phyloP scores from a whole-genome alignment of 306 rosid genomes.

The Crataegus laevigata region DNA sequence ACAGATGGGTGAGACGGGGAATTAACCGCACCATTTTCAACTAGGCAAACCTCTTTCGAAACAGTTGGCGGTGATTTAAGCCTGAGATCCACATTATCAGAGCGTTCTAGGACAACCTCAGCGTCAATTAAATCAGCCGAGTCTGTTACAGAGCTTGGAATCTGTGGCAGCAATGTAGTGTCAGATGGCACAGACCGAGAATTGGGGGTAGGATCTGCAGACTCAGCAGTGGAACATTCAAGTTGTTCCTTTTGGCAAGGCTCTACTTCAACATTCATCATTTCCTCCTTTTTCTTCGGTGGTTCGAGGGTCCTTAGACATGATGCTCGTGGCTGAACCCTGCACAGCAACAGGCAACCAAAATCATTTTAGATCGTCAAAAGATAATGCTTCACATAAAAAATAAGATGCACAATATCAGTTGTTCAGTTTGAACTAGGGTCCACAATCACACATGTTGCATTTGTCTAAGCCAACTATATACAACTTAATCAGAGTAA shows the following conservation, averaged over 20 bases:
- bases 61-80: slow-evolving; percentile 19
- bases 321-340: slow-evolving; percentile 56
- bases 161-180: slow-evolving; percentile 19
- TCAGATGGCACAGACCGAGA: slow-evolving; percentile 22
- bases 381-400: neutral
- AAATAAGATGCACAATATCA: neutral
- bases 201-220: slow-evolving; percentile 11
- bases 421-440: neutral
- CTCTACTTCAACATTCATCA: slow-evolving; percentile 25
- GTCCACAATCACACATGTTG: neutral
- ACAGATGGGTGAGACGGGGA: slow-evolving; percentile 19
- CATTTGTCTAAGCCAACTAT: neutral
- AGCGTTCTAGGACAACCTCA: slow-evolving; percentile 19
- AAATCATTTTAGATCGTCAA: slow-evolving; percentile 3
- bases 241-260: slow-evolving; percentile 30
- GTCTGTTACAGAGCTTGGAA: slow-evolving; percentile 20
- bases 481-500: neutral
- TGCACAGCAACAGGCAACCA: slow-evolving; percentile 27
- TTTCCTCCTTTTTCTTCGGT: slow-evolving; percentile 29
- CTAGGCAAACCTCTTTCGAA: slow-evolving; percentile 21
- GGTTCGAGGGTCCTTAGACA: slow-evolving; percentile 46
- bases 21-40: slow-evolving; percentile 15
- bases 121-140: slow-evolving; percentile 26
- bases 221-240: slow-evolving; percentile 19
- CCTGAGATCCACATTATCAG: slow-evolving; percentile 20